phyloP scores from a whole-genome alignment of 495 filamentous ascomycete species.

The Cryomyces antarcticus region DNA sequence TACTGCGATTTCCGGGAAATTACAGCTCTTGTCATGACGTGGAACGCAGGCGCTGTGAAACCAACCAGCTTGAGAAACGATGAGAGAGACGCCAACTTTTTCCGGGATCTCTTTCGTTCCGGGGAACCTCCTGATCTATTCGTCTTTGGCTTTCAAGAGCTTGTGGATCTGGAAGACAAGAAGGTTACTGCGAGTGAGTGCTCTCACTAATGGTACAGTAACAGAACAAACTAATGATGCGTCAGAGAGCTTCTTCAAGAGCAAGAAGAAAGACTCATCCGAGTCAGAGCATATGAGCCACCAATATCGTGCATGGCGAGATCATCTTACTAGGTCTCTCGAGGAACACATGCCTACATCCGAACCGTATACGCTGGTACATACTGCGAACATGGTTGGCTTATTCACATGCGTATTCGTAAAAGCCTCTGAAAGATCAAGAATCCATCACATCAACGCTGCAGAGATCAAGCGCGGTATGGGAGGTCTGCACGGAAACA shows the following conservation, averaged over 20 bases:
- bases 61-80: conserved; percentile 57
- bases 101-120: conserved; percentile 48
- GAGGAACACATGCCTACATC: conserved; percentile 65
- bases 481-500: conserved; percentile 86
- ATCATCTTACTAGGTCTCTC: conserved; percentile 59
- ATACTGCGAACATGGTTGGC: conserved; percentile 76
- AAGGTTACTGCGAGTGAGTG: conserved; percentile 78
- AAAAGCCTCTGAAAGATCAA: conserved; percentile 49
- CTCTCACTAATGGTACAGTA: not conserved
- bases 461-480: conserved; percentile 87
- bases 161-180: conserved; percentile 93
- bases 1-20: conserved; percentile 75
- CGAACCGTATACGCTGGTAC: conserved; percentile 65
- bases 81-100: conserved; percentile 47
- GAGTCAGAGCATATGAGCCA: conserved; percentile 92
- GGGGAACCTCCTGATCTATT: conserved; percentile 70
- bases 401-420: conserved; percentile 94
- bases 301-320: conserved; percentile 89
- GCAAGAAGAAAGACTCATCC: conserved; percentile 74
- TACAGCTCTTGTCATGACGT: conserved; percentile 61
- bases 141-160: conserved; percentile 92
- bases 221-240: conserved; percentile 20
- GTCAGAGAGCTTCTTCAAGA: conserved; percentile 27
- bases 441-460: conserved; percentile 54
- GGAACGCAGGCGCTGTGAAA: conserved; percentile 89